phyloP scores from a whole-genome alignment of 2,329 filamentous ascomycete genomes.

The Niveomyces coronatus region DNA sequence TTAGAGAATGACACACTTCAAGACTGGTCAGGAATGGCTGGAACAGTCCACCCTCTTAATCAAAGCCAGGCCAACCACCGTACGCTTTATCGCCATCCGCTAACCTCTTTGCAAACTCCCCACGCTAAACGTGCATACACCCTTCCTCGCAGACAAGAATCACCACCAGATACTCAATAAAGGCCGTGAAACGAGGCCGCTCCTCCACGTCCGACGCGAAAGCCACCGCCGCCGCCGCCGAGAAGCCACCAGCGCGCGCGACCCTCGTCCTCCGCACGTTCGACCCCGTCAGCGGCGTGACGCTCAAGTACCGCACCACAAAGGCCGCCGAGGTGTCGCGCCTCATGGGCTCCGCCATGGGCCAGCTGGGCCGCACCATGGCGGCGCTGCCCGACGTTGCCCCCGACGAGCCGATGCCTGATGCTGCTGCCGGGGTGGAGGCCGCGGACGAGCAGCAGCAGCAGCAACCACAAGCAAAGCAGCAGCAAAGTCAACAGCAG shows the following conservation, averaged over 20 bases:
- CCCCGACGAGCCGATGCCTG: conserved; percentile 26
- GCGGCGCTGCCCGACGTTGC: conserved; percentile 40
- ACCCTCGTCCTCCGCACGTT: conserved; percentile 80
- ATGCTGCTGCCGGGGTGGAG: conserved; percentile 5
- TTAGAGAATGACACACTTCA: conserved; percentile 81
- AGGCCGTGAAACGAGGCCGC: conserved; percentile 25
- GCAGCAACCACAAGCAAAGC: conserved; percentile 12
- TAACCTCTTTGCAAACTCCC: not conserved
- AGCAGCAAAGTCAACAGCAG: conserved; percentile 17
- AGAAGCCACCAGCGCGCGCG: conserved; percentile 47
- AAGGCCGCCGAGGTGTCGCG: conserved; percentile 85
- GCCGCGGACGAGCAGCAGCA: conserved; percentile 20
- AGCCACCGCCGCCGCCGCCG: conserved; percentile 16
- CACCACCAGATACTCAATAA: conserved; percentile 83
- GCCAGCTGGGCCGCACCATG: conserved; percentile 62
- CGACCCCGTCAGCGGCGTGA: conserved; percentile 70
- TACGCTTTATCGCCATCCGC: conserved; percentile 32
- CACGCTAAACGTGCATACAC: not conserved
- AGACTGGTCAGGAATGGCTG: conserved; percentile 83
- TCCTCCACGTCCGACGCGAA: conserved; percentile 15
- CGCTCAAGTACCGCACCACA: conserved; percentile 83
- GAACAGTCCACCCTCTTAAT: conserved; percentile 77
- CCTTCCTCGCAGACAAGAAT: conserved; percentile 60
- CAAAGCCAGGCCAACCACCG: conserved; percentile 74
- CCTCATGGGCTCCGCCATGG: conserved; percentile 61